A percentile compares a stretch with the other conserved stretches of the same genome.
Evolutionary conservation across 306 rosid genomes (phyloP).

Genomic region (Vicia sativa): DNA sequence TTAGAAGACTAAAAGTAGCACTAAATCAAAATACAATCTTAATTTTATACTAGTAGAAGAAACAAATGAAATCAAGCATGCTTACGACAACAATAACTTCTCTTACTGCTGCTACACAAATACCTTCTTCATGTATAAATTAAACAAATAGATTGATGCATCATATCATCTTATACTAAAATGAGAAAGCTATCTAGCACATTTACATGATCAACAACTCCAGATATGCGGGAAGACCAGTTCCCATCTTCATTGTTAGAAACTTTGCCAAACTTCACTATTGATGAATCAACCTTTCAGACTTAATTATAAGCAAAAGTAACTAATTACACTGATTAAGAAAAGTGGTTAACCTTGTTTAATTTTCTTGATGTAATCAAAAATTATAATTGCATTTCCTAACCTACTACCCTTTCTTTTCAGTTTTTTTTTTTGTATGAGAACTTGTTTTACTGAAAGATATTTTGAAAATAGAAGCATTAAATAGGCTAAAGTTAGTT

Average conservation of each 20-base stretch:
- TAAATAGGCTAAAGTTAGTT: background rate
- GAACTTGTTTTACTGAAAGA: conserved; percentile 4
- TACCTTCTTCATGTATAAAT: too few relatives aligned
- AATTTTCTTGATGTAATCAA: background rate
- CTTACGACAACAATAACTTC: conserved; percentile 1
- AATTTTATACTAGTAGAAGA: background rate
- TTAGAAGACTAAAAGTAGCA: background rate
- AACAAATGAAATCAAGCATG: too few relatives aligned
- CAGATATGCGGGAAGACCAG: too few relatives aligned
- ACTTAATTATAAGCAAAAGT: background rate
- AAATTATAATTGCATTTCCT: background rate
- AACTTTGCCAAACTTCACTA: conserved; percentile 22
- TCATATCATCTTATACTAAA: too few relatives aligned
- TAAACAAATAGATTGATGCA: too few relatives aligned
- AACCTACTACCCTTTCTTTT: background rate
- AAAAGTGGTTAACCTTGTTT: too few relatives aligned
- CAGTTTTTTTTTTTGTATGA: background rate
- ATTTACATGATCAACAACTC: too few relatives aligned
- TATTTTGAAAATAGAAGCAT: background rate
- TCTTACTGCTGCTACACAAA: too few relatives aligned
- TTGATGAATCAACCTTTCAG: background rate
- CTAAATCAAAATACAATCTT: conserved; percentile 13
- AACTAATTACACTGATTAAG: too few relatives aligned
- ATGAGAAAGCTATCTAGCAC: too few relatives aligned
- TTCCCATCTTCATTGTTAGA: too few relatives aligned